phyloP scores from a whole-genome alignment of 139 green algal species.

The Chlorella vulgaris region DNA sequence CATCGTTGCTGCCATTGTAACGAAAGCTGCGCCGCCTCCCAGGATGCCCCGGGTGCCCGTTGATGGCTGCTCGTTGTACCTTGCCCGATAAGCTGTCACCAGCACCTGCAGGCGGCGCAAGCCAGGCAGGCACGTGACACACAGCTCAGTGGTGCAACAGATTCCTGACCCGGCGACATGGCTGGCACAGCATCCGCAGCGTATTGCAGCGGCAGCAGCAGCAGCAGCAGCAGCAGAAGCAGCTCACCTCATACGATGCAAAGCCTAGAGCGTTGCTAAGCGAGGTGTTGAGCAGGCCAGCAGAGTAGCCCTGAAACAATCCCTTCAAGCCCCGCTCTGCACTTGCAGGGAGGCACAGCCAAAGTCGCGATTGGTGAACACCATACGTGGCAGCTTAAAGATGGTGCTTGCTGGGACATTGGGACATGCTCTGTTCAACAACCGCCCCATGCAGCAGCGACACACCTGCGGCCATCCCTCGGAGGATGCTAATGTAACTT shows the following conservation, averaged over 20 bases:
- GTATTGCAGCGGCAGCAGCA: neutral
- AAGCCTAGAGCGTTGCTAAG: conserved; percentile 34
- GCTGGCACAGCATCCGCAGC: neutral
- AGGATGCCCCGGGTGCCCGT: conserved; percentile 9
- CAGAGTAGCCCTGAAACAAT: conserved; percentile 24
- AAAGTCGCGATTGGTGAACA: too few relatives aligned
- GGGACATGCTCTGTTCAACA: too few relatives aligned
- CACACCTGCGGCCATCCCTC: conserved; percentile 9
- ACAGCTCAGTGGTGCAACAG: neutral
- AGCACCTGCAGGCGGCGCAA: neutral
- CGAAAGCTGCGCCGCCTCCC: conserved; percentile 16
- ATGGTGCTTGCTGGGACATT: too few relatives aligned
- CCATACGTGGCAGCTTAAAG: too few relatives aligned
- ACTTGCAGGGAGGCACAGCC: neutral
- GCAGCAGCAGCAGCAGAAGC: neutral
- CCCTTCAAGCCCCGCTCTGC: conserved; percentile 14
- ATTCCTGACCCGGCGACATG: too few relatives aligned
- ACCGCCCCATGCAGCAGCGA: too few relatives aligned
- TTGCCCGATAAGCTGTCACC: neutral
- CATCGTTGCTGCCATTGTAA: conserved; percentile 38
- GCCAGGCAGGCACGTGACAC: neutral
- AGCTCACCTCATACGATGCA: conserved; percentile 33
- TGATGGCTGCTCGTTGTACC: neutral
- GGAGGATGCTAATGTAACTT: neutral
- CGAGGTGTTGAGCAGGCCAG: conserved; percentile 6